These are phyloP conservation scores for Bipolaris gigantea DNA, from an alignment of 2,329 filamentous ascomycete species.

Conservation along the genomic window DNA sequence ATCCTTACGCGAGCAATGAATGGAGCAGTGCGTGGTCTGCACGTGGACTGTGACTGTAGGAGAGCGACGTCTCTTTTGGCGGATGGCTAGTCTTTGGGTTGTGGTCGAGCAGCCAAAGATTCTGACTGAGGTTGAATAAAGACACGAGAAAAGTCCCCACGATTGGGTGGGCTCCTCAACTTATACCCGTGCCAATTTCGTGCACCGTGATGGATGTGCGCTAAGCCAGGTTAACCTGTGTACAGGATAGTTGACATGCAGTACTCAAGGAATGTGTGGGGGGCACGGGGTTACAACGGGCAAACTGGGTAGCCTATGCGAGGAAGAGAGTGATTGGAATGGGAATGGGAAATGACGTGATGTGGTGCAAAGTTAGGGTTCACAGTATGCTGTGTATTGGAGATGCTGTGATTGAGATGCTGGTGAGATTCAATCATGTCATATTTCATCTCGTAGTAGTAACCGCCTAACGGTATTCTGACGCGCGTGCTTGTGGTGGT, in stretches of 20 bases:
- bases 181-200: constrained; percentile 14
- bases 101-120: constrained; percentile 6
- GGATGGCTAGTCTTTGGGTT: constrained; percentile 14
- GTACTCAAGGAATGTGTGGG: constrained; percentile 7
- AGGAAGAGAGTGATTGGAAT: neutral
- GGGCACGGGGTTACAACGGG: neutral
- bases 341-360: neutral
- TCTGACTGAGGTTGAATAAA: constrained; percentile 19
- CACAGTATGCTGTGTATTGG: too few species aligned
- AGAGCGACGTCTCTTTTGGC: constrained; percentile 26
- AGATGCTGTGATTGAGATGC: neutral
- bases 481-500: neutral
- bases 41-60: constrained; percentile 28
- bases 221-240: constrained; percentile 7
- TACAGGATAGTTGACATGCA: constrained; percentile 10
- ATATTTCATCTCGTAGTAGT: too few species aligned
- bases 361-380: neutral
- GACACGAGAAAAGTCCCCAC: constrained; percentile 27
- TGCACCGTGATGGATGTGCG: constrained; percentile 22
- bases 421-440: neutral
- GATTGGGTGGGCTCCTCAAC: constrained; percentile 26
- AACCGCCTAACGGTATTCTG: neutral
- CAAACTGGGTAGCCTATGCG: neutral
- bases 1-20: constrained; percentile 39
- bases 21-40: constrained; percentile 35